Conservation (phyloP, 305 asterid species). For the Fraxinus nigra region DNA sequence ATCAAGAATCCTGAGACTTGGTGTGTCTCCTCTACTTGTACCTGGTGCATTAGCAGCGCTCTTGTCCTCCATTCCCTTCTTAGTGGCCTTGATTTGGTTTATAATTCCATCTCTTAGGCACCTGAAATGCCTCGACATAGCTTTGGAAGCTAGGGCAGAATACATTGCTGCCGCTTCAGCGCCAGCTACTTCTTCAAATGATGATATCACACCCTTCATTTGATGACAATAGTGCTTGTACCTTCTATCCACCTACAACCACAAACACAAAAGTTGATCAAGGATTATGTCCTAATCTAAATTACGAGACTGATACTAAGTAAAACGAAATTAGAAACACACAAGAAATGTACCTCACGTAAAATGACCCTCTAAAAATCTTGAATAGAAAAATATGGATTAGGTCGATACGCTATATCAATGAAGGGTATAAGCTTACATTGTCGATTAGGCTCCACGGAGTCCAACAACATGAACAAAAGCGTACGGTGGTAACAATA, state of each 20-base stretch:
- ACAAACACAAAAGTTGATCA: background rate
- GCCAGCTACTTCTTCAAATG: constrained; percentile 81
- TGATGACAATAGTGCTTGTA: constrained; percentile 84
- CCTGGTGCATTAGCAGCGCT: constrained; percentile 46
- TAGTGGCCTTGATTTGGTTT: constrained; percentile 54
- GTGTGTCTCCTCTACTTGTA: constrained; percentile 69
- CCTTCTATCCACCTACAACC: constrained; percentile 69
- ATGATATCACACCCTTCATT: constrained; percentile 63
- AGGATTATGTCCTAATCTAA: background rate
- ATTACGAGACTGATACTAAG: background rate
- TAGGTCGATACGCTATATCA: background rate
- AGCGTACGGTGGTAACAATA: background rate
- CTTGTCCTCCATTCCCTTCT: constrained; percentile 70
- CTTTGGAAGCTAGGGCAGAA: constrained; percentile 61
- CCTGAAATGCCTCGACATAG: constrained; percentile 85
- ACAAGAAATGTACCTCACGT: background rate
- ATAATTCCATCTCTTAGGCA: constrained; percentile 66
- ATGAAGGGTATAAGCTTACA: background rate
- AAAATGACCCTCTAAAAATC: background rate
- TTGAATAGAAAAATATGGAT: background rate
- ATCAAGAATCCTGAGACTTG: constrained; percentile 64
- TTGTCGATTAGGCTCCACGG: background rate
- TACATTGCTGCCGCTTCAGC: constrained; percentile 65
- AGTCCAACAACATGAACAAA: background rate
- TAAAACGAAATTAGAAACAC: background rate